These are phyloP conservation scores for Erodium moschatum DNA, from an alignment of 441 rosid genomes.

Conservation along the genomic window DNA sequence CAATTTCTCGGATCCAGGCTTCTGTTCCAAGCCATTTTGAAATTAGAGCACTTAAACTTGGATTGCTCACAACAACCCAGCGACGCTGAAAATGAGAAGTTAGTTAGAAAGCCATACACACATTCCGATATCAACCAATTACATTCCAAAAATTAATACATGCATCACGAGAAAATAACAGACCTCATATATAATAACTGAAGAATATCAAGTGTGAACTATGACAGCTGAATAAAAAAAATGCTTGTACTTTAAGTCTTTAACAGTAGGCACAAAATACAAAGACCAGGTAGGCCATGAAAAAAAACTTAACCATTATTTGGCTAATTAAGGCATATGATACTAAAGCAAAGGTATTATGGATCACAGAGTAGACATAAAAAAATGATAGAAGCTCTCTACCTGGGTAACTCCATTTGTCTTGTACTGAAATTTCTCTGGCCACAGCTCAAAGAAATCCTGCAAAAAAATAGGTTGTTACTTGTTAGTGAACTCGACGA, in stretches of 20 bases:
- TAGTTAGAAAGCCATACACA: conserved; percentile 1
- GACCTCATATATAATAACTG: neutral
- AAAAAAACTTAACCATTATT: neutral
- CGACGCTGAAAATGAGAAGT: conserved; percentile 17
- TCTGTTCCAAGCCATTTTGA: conserved; percentile 23
- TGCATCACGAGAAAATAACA: conserved; percentile 1
- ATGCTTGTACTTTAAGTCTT: neutral
- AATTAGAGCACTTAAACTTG: conserved; percentile 17
- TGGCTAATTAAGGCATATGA: neutral
- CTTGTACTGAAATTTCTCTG: conserved; percentile 23
- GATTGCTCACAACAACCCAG: conserved; percentile 21
- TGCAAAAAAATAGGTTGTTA: conserved; percentile 24
- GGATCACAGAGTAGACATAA: neutral
- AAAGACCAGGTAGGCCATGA: neutral
- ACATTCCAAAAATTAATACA: neutral
- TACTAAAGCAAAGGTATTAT: neutral
- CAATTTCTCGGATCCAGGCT: conserved; percentile 32
- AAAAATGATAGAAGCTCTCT: neutral
- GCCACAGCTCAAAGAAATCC: conserved; percentile 39
- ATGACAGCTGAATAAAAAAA: neutral
- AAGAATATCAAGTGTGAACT: conserved; percentile 6
- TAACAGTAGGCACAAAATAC: neutral
- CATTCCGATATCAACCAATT: neutral
- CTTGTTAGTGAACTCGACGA: neutral
- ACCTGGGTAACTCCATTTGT: conserved; percentile 23